These are phyloP conservation scores for Russula ochroleuca DNA, from an alignment of 768 basidiomycete species.

Conservation along the genomic window DNA sequence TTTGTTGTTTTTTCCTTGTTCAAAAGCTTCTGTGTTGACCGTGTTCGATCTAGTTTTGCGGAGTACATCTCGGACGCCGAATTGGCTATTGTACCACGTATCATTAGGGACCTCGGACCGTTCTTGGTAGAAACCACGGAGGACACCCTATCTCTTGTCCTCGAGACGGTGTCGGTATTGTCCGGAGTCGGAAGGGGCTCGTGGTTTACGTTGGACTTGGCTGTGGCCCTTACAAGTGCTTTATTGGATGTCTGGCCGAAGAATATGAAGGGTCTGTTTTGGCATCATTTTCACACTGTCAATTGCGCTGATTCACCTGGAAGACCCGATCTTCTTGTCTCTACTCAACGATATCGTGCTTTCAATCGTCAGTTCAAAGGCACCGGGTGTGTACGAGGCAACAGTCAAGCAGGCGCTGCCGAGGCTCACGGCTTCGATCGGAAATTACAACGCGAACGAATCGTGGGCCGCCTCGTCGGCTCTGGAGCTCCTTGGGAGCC, in stretches of 20 bases:
- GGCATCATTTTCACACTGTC: conserved; percentile 5
- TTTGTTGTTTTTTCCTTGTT: conserved; percentile 37
- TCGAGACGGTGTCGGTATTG: conserved; percentile 80
- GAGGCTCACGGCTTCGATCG: conserved; percentile 60
- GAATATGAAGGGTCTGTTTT: conserved; percentile 69
- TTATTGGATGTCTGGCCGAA: conserved; percentile 80
- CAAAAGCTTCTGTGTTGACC: neutral
- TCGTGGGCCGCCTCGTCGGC: conserved; percentile 76
- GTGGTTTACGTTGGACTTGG: conserved; percentile 68
- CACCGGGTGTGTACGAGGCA: conserved; percentile 59
- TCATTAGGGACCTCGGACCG: conserved; percentile 78
- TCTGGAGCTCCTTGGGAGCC: conserved; percentile 71
- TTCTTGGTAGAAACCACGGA: conserved; percentile 77
- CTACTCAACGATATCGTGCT: conserved; percentile 34
- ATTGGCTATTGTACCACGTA: conserved; percentile 61
- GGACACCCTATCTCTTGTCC: conserved; percentile 81
- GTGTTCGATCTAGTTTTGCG: conserved; percentile 55
- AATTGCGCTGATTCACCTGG: conserved; percentile 19
- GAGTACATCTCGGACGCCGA: conserved; percentile 59
- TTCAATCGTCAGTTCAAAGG: conserved; percentile 67
- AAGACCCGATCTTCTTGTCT: conserved; percentile 73
- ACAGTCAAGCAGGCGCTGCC: conserved; percentile 75
- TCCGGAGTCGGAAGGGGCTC: conserved; percentile 66
- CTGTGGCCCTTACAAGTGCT: conserved; percentile 59
- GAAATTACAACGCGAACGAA: conserved; percentile 53